These are phyloP conservation scores for Euphorbia peplus DNA, from an alignment of 345 rosid genomes.

Conservation along the genomic window DNA sequence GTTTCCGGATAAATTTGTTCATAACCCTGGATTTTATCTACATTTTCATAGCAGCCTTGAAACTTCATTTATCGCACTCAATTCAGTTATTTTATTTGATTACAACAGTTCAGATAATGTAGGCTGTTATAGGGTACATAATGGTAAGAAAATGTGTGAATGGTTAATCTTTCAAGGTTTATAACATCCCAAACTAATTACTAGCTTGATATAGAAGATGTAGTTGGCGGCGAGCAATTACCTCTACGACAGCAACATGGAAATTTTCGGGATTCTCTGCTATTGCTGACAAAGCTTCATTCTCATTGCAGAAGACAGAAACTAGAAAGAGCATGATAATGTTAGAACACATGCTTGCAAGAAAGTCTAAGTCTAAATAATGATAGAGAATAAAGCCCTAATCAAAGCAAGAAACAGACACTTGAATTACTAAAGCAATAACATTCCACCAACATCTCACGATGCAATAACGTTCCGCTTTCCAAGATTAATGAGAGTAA, in stretches of 20 bases:
- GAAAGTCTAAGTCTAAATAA: background rate
- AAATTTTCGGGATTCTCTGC: slow-evolving; percentile 57
- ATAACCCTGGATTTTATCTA: too few species aligned
- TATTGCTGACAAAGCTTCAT: slow-evolving; percentile 68
- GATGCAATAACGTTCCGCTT: background rate
- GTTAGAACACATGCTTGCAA: slow-evolving; percentile 1
- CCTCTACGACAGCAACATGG: slow-evolving; percentile 90
- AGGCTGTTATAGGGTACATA: too few species aligned
- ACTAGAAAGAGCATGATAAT: slow-evolving; percentile 43
- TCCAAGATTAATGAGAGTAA: background rate
- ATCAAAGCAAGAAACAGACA: background rate
- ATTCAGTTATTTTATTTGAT: too few species aligned
- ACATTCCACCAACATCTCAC: background rate
- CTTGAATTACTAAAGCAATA: background rate
- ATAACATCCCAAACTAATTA: background rate
- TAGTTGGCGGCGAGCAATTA: slow-evolving; percentile 20
- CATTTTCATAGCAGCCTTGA: too few species aligned
- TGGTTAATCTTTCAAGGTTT: background rate
- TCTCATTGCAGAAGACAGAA: slow-evolving; percentile 62
- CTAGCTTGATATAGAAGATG: background rate
- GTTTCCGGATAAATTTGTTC: too few species aligned
- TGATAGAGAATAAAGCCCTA: slow-evolving; percentile 12
- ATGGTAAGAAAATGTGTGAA: background rate
- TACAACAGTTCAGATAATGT: too few species aligned
- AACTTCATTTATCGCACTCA: too few species aligned